These are phyloP conservation scores for Candida sithepensis DNA, from an alignment of 805 yeast genomes.

Conservation along the genomic window DNA sequence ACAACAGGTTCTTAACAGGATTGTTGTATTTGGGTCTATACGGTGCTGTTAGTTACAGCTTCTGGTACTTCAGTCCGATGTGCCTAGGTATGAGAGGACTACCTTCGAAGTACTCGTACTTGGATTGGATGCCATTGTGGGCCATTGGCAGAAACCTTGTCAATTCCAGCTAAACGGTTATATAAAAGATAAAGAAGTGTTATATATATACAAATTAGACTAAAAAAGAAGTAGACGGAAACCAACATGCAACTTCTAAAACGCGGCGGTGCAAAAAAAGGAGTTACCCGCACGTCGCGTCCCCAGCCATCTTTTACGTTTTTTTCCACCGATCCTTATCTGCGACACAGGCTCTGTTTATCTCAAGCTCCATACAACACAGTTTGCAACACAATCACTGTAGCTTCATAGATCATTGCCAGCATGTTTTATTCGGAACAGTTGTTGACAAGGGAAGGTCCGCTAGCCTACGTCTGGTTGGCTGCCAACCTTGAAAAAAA, in stretches of 20 bases:
- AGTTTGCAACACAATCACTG: too few species aligned
- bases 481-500: conserved; percentile 86
- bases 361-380: too few species aligned
- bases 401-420: too few species aligned
- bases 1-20: conserved; percentile 22
- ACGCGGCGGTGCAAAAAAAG: background rate
- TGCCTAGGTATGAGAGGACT: conserved; percentile 65
- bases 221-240: too few species aligned
- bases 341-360: too few species aligned
- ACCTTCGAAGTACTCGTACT: conserved; percentile 34
- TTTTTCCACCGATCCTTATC: too few species aligned
- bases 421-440: conserved; percentile 49
- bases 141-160: conserved; percentile 6
- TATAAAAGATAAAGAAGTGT: background rate
- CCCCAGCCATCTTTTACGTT: background rate
- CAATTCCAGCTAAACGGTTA: background rate
- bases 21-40: conserved; percentile 39
- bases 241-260: background rate
- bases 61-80: conserved; percentile 59
- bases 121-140: conserved; percentile 41
- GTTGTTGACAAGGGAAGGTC: conserved; percentile 67
- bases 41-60: conserved; percentile 44
- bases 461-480: conserved; percentile 86
- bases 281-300: background rate
- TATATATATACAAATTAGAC: background rate